Conservation (phyloP, 2,329 filamentous ascomycete genomes). For the Paracamarosporium sp. region DNA sequence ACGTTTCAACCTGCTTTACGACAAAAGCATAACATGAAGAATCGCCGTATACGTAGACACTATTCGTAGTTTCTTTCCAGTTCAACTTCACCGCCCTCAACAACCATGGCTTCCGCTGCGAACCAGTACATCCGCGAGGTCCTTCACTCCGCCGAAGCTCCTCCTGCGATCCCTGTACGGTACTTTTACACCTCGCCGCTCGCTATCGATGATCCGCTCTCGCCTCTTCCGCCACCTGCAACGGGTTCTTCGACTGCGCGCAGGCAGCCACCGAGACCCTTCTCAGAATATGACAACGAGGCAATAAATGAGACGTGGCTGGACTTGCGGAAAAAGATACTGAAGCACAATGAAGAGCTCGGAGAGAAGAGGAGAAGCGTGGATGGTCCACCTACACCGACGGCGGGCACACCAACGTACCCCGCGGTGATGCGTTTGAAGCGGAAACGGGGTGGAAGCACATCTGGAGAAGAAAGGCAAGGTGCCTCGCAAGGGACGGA, state of each 20-base stretch:
- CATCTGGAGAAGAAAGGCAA: conserved; percentile 27
- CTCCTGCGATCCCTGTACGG: conserved; percentile 43
- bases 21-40: conserved; percentile 8
- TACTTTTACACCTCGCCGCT: conserved; percentile 87
- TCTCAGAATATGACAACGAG: conserved; percentile 79
- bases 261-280: conserved; percentile 74
- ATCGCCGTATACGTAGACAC: conserved; percentile 1
- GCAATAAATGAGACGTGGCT: conserved; percentile 82
- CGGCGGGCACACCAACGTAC: conserved; percentile 28
- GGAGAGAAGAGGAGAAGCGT: conserved; percentile 39
- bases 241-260: conserved; percentile 54
- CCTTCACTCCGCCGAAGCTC: conserved; percentile 46
- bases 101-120: conserved; percentile 38
- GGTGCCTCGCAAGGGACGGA: conserved; percentile 31
- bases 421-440: conserved; percentile 43
- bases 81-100: conserved; percentile 15
- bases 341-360: conserved; percentile 49
- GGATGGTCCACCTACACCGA: conserved; percentile 23
- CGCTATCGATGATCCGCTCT: conserved; percentile 88
- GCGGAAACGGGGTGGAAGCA: conserved; percentile 40
- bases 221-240: conserved; percentile 64
- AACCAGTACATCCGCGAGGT: conserved; percentile 55
- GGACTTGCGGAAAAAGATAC: conserved; percentile 60
- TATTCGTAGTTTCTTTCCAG: conserved; percentile 13
- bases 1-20: not conserved